Evolutionary conservation across 2,329 filamentous ascomycete genomes (phyloP).

Genomic region (Lanzia echinophila): DNA sequence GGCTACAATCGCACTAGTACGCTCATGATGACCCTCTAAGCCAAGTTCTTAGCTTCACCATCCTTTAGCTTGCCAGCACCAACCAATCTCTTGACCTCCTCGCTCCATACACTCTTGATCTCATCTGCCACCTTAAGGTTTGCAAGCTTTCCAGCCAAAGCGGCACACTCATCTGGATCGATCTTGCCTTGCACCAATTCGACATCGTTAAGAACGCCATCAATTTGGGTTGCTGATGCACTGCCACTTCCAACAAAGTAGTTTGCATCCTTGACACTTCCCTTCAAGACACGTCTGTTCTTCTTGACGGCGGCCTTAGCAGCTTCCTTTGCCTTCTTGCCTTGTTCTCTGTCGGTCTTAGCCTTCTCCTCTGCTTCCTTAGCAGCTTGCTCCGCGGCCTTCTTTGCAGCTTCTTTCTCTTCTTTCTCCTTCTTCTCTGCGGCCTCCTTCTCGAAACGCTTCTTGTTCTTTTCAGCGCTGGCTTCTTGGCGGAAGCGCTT

Average conservation of each 20-base stretch:
- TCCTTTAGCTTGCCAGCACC: slow-evolving; percentile 80
- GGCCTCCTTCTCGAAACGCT: slow-evolving; percentile 81
- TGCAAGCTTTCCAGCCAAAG: slow-evolving; percentile 72
- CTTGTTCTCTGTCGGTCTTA: slow-evolving; percentile 74
- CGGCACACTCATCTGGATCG: slow-evolving; percentile 83
- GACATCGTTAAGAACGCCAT: slow-evolving; percentile 75
- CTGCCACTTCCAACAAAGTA: slow-evolving; percentile 76
- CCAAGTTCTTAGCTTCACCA: slow-evolving; percentile 65
- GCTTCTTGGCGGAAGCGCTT: slow-evolving; percentile 93
- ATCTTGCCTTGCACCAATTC: slow-evolving; percentile 84
- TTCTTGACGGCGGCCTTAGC: slow-evolving; percentile 99
- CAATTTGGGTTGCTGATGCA: slow-evolving; percentile 68
- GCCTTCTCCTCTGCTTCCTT: slow-evolving; percentile 82
- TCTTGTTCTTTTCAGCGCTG: slow-evolving; percentile 94
- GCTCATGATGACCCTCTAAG: slow-evolving; percentile 12
- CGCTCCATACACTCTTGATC: slow-evolving; percentile 78
- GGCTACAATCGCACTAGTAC: background rate
- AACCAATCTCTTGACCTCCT: slow-evolving; percentile 71
- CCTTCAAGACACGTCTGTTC: slow-evolving; percentile 97
- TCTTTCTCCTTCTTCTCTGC: slow-evolving; percentile 82
- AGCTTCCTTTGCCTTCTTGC: slow-evolving; percentile 96
- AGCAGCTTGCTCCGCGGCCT: slow-evolving; percentile 70
- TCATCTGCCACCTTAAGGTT: slow-evolving; percentile 71
- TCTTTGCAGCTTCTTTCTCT: slow-evolving; percentile 76
- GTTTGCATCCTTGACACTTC: slow-evolving; percentile 93